phyloP scores from a whole-genome alignment of 2,329 filamentous ascomycete genomes.

The Periconia digitata region DNA sequence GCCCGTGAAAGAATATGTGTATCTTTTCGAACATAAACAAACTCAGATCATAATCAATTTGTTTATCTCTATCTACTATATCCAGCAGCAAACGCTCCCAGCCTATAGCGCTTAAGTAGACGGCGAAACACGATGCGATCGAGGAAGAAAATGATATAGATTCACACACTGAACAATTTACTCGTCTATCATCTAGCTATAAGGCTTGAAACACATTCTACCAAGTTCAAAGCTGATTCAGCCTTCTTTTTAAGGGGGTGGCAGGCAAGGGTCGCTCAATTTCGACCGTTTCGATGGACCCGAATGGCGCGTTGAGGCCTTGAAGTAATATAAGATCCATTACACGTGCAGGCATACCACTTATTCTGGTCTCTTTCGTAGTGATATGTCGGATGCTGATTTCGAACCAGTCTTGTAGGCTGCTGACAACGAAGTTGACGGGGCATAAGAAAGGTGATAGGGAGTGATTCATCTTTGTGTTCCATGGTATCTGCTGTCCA shows the following conservation, averaged over 20 bases:
- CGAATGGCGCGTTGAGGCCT: constrained; percentile 5
- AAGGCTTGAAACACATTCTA: too few species aligned
- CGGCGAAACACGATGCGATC: too few species aligned
- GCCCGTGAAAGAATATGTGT: too few species aligned
- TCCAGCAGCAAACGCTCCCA: too few species aligned
- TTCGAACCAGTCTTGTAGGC: constrained; percentile 3
- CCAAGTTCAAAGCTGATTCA: too few species aligned
- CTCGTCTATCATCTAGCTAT: too few species aligned
- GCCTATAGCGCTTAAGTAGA: too few species aligned
- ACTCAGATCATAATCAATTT: too few species aligned
- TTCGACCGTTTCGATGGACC: constrained; percentile 3
- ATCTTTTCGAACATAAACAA: too few species aligned
- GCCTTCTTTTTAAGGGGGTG: neutral
- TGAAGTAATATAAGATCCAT: constrained; percentile 1
- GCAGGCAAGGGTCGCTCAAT: constrained; percentile 2
- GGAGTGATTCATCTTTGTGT: neutral
- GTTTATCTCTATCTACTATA: too few species aligned
- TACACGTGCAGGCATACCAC: constrained; percentile 7
- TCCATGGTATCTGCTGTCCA: neutral
- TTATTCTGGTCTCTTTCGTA: constrained; percentile 4
- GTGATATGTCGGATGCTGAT: constrained; percentile 7
- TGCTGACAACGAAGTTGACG: constrained; percentile 3
- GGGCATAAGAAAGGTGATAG: constrained; percentile 2
- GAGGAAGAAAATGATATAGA: too few species aligned
- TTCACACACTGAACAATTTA: too few species aligned